Evolutionary conservation across 371 early-diverging fungal species (phyloP).

Genomic region (Syncephalis plumigaleata): DNA sequence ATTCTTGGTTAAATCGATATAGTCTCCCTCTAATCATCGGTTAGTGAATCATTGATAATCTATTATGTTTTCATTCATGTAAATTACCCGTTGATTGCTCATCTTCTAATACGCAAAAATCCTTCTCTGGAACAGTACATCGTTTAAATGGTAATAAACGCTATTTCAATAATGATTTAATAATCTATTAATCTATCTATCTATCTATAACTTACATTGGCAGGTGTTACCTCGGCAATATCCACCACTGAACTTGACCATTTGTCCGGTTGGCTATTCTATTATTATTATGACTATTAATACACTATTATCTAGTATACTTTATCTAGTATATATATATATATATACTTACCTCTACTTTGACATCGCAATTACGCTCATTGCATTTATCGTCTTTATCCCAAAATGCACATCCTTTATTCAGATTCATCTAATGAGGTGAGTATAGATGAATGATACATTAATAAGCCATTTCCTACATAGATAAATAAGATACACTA

Average conservation of each 20-base stretch:
- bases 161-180: too few relatives aligned
- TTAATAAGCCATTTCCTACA: too few relatives aligned
- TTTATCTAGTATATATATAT: too few relatives aligned
- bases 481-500: too few relatives aligned
- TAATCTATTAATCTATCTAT: too few relatives aligned
- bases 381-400: constrained; percentile 62
- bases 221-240: not conserved
- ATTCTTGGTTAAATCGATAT: constrained; percentile 76
- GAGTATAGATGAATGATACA: too few relatives aligned
- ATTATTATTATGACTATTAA: not conserved
- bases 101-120: constrained; percentile 83
- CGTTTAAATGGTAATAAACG: constrained; percentile 6
- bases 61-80: too few relatives aligned
- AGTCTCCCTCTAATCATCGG: constrained; percentile 44
- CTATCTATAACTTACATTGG: not conserved
- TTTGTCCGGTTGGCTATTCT: constrained; percentile 2
- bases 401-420: constrained; percentile 90
- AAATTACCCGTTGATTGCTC: constrained; percentile 37
- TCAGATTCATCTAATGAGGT: constrained; percentile 52
- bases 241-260: not conserved
- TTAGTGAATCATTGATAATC: not conserved
- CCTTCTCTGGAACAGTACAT: constrained; percentile 54
- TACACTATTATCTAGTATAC: constrained; percentile 14
- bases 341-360: constrained; percentile 48
- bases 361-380: constrained; percentile 74